A percentile compares a stretch with the other conserved stretches of the same genome.
Conservation (phyloP, 1,284 basidiomycete genomes). For the Nidula niveotomentosa region DNA sequence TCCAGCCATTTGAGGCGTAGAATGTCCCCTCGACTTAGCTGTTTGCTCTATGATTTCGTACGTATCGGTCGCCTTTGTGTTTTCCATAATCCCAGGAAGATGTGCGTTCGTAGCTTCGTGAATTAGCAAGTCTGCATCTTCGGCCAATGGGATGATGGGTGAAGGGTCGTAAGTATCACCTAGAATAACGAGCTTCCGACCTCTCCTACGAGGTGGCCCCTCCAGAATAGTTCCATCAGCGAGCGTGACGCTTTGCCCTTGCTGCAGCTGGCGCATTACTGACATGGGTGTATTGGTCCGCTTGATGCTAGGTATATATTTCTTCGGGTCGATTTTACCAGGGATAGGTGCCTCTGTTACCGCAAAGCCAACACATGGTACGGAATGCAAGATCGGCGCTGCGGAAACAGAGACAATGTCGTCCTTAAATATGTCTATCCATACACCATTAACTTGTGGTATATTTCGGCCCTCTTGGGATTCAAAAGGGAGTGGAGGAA, state of each 20-base stretch:
- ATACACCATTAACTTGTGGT: conserved; percentile 59
- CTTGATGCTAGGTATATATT: conserved; percentile 65
- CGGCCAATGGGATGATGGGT: conserved; percentile 54
- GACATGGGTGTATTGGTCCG: conserved; percentile 75
- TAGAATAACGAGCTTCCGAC: conserved; percentile 76
- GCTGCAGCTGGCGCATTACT: conserved; percentile 69
- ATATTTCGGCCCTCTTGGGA: conserved; percentile 66
- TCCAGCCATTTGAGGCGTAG: conserved; percentile 91
- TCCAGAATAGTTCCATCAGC: conserved; percentile 77
- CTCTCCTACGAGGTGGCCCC: conserved; percentile 68
- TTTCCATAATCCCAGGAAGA: conserved; percentile 65
- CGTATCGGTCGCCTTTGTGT: conserved; percentile 57
- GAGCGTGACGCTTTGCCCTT: conserved; percentile 68
- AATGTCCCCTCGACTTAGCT: conserved; percentile 84
- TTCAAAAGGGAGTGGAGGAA: conserved; percentile 57
- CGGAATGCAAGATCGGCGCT: conserved; percentile 81
- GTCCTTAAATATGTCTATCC: conserved; percentile 69
- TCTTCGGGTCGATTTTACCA: conserved; percentile 69
- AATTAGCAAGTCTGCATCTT: conserved; percentile 64
- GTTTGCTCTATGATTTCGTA: conserved; percentile 65
- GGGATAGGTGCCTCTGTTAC: conserved; percentile 76
- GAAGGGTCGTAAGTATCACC: conserved; percentile 84
- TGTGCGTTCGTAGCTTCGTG: conserved; percentile 94
- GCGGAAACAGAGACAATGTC: conserved; percentile 73
- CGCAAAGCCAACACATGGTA: conserved; percentile 84